Conservation (phyloP, 2,329 filamentous ascomycete genomes). For the Verticillium tricorpus region DNA sequence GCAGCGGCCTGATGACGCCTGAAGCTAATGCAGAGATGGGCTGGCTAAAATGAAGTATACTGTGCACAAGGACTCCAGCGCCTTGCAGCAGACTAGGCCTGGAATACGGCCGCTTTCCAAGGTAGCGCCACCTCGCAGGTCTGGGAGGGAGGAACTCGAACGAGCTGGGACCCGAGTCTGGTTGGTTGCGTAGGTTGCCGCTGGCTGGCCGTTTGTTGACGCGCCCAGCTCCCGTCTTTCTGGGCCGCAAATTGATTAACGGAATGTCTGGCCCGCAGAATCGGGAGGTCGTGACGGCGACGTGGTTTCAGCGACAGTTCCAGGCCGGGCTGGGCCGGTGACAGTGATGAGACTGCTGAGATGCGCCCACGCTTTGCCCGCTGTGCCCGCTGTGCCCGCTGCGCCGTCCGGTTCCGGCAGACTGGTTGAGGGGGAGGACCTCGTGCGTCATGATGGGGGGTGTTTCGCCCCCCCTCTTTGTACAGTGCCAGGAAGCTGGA, state of each 20-base stretch:
- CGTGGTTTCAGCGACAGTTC: not conserved
- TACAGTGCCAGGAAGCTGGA: not conserved
- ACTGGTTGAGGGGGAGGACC: not conserved
- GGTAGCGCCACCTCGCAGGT: not conserved
- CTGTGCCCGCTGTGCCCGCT: not conserved
- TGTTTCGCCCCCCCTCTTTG: not conserved
- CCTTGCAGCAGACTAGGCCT: not conserved
- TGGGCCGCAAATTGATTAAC: not conserved
- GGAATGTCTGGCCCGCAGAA: not conserved
- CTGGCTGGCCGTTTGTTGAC: not conserved
- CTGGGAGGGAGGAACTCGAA: too few species aligned
- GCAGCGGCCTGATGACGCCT: not conserved
- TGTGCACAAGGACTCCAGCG: not conserved
- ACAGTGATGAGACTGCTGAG: not conserved
- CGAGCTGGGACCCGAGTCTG: not conserved
- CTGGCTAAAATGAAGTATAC: not conserved
- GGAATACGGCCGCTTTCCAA: not conserved
- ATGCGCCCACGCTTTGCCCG: not conserved
- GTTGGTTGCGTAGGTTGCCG: not conserved
- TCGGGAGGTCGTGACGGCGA: not conserved
- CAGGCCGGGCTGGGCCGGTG: not conserved
- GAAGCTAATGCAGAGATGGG: not conserved
- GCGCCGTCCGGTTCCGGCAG: not conserved
- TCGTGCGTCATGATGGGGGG: not conserved
- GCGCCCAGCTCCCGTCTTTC: not conserved